These are phyloP conservation scores for Rhodotorula sp. DNA, from an alignment of 1,284 basidiomycete species.

Conservation along the genomic window DNA sequence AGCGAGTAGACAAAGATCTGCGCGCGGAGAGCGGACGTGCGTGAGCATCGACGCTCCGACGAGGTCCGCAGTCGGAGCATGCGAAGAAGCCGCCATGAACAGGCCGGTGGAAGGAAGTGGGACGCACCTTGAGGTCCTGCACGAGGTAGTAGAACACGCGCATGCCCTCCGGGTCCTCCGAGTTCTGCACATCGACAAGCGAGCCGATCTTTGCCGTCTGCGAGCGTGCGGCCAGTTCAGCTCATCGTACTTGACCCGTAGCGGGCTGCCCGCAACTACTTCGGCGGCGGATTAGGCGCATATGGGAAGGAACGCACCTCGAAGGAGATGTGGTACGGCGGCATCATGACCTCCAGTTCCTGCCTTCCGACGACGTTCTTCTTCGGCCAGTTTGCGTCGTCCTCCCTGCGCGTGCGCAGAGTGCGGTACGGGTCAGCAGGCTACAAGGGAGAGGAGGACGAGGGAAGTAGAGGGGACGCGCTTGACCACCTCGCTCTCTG, in stretches of 20 bases:
- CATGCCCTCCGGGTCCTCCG: slow-evolving; percentile 94
- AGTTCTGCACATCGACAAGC: slow-evolving; percentile 93
- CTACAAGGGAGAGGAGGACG: neutral
- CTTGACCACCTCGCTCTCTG: slow-evolving; percentile 94
- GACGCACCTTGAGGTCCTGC: slow-evolving; percentile 86
- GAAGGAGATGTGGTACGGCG: slow-evolving; percentile 95
- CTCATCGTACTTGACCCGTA: too few species aligned
- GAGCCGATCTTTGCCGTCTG: slow-evolving; percentile 98
- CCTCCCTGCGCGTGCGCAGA: slow-evolving; percentile 73
- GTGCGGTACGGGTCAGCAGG: neutral
- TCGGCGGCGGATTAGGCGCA: too few species aligned
- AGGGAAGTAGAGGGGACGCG: slow-evolving; percentile 53
- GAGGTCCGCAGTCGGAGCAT: neutral
- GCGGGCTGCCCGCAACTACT: too few species aligned
- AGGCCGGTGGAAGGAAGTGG: neutral
- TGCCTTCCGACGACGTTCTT: slow-evolving; percentile 98
- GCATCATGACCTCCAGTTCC: slow-evolving; percentile 91
- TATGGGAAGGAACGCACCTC: slow-evolving; percentile 67
- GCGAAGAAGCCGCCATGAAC: neutral
- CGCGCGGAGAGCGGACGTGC: too few species aligned
- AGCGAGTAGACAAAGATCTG: slow-evolving; percentile 97
- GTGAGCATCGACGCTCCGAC: too few species aligned
- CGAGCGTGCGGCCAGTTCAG: too few species aligned
- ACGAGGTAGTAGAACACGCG: slow-evolving; percentile 99
- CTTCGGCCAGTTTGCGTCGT: slow-evolving; percentile 96